Percentiles rank a stretch among this genome's conserved stretches.
Evolutionary conservation across 129 eudicot genomes (phyloP).

Genomic region (Dittrichia graveolens): DNA sequence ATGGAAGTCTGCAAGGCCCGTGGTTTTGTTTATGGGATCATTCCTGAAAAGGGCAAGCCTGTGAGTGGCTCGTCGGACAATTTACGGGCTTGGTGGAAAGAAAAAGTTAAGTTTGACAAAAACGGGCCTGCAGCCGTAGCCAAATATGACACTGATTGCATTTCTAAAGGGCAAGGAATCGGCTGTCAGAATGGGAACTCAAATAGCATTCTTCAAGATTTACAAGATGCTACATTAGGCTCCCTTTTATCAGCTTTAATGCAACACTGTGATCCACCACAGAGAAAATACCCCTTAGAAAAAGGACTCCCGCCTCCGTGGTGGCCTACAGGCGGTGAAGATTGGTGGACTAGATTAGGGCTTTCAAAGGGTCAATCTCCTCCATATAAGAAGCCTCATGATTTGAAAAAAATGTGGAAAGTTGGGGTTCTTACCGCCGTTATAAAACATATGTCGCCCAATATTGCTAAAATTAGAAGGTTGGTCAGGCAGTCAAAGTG

Average conservation of each 20-base stretch:
- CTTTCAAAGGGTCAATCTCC: constrained; percentile 72
- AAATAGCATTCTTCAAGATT: constrained; percentile 60
- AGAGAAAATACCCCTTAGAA: constrained; percentile 81
- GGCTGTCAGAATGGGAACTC: constrained; percentile 47
- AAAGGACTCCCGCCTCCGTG: constrained; percentile 91
- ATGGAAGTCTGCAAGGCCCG: constrained; percentile 97
- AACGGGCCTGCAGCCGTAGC: constrained; percentile 89
- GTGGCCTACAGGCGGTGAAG: constrained; percentile 94
- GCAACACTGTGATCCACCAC: constrained; percentile 94
- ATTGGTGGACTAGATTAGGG: constrained; percentile 78
- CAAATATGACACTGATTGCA: constrained; percentile 59
- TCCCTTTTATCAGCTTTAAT: constrained; percentile 85
- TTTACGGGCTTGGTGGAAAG: constrained; percentile 98
- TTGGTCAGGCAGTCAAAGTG: constrained; percentile 68
- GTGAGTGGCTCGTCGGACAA: constrained; percentile 95
- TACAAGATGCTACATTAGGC: constrained; percentile 97
- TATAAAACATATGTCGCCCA: constrained; percentile 94
- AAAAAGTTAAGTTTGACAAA: constrained; percentile 90
- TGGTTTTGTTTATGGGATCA: constrained; percentile 91
- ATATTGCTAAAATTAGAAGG: constrained; percentile 79
- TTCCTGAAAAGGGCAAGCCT: constrained; percentile 96
- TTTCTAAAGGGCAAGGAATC: constrained; percentile 44
- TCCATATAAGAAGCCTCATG: constrained; percentile 95
- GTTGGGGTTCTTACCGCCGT: constrained; percentile 94
- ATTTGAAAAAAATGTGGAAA: constrained; percentile 92